phyloP scores from a whole-genome alignment of 2,329 filamentous ascomycete genomes.

The Ustulina deusta region DNA sequence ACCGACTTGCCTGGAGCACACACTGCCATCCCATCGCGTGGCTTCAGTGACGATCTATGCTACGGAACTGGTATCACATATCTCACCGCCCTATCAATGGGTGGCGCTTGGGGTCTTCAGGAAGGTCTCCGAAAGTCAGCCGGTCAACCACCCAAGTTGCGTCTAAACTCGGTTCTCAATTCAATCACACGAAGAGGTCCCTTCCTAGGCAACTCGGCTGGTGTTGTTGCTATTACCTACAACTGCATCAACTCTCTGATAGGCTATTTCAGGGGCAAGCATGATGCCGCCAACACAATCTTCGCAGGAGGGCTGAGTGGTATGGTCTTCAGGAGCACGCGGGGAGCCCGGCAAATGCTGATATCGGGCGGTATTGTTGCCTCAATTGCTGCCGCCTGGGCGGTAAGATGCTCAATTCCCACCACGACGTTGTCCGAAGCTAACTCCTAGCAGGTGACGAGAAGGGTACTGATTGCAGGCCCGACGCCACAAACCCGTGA shows the following conservation, averaged over 20 bases:
- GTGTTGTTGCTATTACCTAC: constrained; percentile 95
- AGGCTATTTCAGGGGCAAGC: constrained; percentile 82
- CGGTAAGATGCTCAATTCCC: constrained; percentile 66
- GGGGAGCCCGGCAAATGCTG: constrained; percentile 90
- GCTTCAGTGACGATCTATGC: constrained; percentile 98
- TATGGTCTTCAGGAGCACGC: constrained; percentile 96
- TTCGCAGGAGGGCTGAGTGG: constrained; percentile 87
- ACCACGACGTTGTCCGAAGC: constrained; percentile 50
- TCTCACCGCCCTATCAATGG: constrained; percentile 83
- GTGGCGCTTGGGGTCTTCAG: constrained; percentile 91
- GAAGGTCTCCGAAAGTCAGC: constrained; percentile 88
- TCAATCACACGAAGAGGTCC: constrained; percentile 92
- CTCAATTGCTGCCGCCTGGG: constrained; percentile 86
- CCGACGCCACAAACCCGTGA: constrained; percentile 40
- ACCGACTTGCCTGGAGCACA: constrained; percentile 87
- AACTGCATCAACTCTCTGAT: constrained; percentile 91
- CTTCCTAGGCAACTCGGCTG: constrained; percentile 95
- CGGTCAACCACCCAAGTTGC: constrained; percentile 84
- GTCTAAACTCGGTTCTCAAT: constrained; percentile 94
- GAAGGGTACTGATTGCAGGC: constrained; percentile 43
- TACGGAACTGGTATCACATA: constrained; percentile 98
- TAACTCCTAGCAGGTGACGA: constrained; percentile 48
- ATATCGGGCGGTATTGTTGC: constrained; percentile 93
- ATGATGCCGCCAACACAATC: constrained; percentile 91
- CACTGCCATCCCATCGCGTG: constrained; percentile 91